Conservation (phyloP, 202 grass and related monocot genomes). For the Carex arenaria region DNA sequence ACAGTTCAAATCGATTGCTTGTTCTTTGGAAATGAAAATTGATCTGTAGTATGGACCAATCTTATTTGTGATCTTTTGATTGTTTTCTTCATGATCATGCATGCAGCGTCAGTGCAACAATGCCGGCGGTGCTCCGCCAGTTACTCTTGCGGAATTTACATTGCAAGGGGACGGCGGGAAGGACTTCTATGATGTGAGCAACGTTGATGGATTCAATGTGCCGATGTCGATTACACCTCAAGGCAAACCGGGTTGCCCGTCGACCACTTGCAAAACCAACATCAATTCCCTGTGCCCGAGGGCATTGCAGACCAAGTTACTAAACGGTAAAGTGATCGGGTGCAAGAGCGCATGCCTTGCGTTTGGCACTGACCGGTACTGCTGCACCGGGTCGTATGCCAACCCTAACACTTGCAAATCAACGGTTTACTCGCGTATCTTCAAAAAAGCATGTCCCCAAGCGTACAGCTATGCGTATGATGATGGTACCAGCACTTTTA, state of each 20-base stretch:
- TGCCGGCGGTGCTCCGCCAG: slow-evolving; percentile 36
- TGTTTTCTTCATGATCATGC: not conserved
- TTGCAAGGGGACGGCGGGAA: slow-evolving; percentile 25
- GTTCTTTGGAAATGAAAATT: too few relatives aligned
- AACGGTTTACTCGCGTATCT: slow-evolving; percentile 40
- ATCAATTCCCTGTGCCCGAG: slow-evolving; percentile 40
- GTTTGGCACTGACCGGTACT: slow-evolving; percentile 43
- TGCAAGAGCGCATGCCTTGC: slow-evolving; percentile 79
- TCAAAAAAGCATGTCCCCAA: slow-evolving; percentile 58
- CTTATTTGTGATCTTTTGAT: not conserved
- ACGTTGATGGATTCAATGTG: slow-evolving; percentile 69
- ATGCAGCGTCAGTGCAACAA: slow-evolving; percentile 28
- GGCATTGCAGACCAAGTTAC: slow-evolving; percentile 24
- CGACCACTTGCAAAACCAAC: slow-evolving; percentile 30
- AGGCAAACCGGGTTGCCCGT: not conserved
- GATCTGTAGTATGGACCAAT: too few relatives aligned
- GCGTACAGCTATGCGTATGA: slow-evolving; percentile 74
- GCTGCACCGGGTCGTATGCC: slow-evolving; percentile 50
- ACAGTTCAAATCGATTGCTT: too few relatives aligned
- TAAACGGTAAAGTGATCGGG: slow-evolving; percentile 21
- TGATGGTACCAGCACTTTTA: slow-evolving; percentile 52
- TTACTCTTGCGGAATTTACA: slow-evolving; percentile 61
- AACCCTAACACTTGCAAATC: slow-evolving; percentile 39
- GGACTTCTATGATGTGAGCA: slow-evolving; percentile 78
- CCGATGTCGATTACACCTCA: slow-evolving; percentile 19